Conservation (phyloP, 1,139 yeast species). For the Sugiyamaella paludigena region DNA sequence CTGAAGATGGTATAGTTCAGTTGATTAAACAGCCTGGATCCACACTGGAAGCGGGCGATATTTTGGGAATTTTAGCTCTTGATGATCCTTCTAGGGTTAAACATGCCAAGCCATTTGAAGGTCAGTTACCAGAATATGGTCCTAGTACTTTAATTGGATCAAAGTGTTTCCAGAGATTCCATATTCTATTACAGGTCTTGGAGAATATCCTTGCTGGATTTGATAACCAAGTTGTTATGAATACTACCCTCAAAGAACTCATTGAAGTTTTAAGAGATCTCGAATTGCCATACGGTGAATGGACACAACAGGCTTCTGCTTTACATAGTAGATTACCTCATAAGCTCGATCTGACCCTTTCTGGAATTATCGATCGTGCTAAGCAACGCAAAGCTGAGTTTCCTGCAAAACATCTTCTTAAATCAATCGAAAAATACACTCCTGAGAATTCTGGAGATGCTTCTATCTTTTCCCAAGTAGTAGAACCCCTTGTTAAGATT, state of each 20-base stretch:
- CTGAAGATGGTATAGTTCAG: slow-evolving; percentile 91
- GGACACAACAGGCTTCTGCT: slow-evolving; percentile 84
- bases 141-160: slow-evolving; percentile 78
- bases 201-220: slow-evolving; percentile 81
- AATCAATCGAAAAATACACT: slow-evolving; percentile 55
- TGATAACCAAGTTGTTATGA: slow-evolving; percentile 94
- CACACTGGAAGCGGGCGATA: slow-evolving; percentile 93
- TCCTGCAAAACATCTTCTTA: slow-evolving; percentile 83
- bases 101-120: slow-evolving; percentile 94
- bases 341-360: slow-evolving; percentile 66
- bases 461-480: slow-evolving; percentile 50
- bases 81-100: slow-evolving; percentile 98
- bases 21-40: slow-evolving; percentile 98
- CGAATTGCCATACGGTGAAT: slow-evolving; percentile 88
- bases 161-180: slow-evolving; percentile 76
- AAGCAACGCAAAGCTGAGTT: slow-evolving; percentile 72
- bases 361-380: slow-evolving; percentile 56
- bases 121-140: slow-evolving; percentile 87
- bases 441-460: slow-evolving; percentile 48
- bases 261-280: slow-evolving; percentile 71
- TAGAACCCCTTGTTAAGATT: slow-evolving; percentile 71
- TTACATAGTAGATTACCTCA: slow-evolving; percentile 85
- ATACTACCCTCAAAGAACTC: slow-evolving; percentile 69
- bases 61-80: slow-evolving; percentile 85
- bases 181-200: slow-evolving; percentile 56